Evolutionary conservation across 2,329 filamentous ascomycete species (phyloP).

Genomic region (Phaeosphaeriaceae sp.): DNA sequence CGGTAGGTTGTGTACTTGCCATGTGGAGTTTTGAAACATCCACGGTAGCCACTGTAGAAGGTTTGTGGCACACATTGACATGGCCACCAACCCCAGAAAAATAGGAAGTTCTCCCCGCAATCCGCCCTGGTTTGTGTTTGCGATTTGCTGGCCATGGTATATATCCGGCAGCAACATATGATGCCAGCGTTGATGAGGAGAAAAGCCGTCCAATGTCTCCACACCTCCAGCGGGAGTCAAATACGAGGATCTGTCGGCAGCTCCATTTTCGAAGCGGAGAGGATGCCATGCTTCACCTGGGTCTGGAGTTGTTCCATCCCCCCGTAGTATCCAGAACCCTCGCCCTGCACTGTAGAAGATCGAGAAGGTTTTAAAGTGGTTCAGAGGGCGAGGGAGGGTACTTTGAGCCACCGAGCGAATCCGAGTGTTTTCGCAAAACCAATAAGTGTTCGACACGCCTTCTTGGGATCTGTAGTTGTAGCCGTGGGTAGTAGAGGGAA

Average conservation of each 20-base stretch:
- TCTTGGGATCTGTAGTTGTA: background rate
- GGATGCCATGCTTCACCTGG: slow-evolving; percentile 18
- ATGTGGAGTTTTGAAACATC: slow-evolving; percentile 24
- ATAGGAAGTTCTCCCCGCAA: slow-evolving; percentile 43
- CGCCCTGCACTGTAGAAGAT: slow-evolving; percentile 19
- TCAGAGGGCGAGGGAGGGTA: background rate
- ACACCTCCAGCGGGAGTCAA: slow-evolving; percentile 23
- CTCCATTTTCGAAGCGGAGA: slow-evolving; percentile 23
- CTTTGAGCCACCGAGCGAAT: background rate
- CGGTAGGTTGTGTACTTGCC: slow-evolving; percentile 8
- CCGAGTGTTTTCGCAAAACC: background rate
- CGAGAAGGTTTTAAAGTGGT: slow-evolving; percentile 19
- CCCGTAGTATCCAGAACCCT: slow-evolving; percentile 23
- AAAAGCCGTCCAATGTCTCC: slow-evolving; percentile 13
- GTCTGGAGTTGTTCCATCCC: slow-evolving; percentile 6
- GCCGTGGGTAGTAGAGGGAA: slow-evolving; percentile 9
- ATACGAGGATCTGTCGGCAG: slow-evolving; percentile 19
- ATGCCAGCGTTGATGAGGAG: slow-evolving; percentile 23
- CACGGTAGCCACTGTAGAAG: slow-evolving; percentile 18
- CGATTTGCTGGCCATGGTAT: slow-evolving; percentile 23
- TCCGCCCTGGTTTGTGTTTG: slow-evolving; percentile 14
- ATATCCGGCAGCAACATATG: slow-evolving; percentile 27
- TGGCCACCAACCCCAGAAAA: slow-evolving; percentile 38
- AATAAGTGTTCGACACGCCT: background rate
- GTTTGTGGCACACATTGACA: slow-evolving; percentile 21